Evolutionary conservation across 2,329 filamentous ascomycete genomes (phyloP).

Genomic region (Bipolaris oryzae): DNA sequence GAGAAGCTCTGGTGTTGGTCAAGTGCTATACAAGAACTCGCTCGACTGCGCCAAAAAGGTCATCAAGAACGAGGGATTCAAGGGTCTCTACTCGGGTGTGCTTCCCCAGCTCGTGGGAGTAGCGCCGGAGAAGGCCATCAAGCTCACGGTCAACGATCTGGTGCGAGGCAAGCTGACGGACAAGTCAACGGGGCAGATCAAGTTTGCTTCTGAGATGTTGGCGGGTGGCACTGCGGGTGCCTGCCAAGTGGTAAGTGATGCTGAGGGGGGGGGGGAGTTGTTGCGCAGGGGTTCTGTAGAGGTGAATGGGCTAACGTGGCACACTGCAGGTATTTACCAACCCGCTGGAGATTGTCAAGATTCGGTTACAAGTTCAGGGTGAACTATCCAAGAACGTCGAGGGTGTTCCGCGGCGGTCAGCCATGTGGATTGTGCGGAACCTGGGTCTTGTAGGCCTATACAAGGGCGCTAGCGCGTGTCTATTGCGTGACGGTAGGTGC

Average conservation of each 20-base stretch:
- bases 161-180: constrained; percentile 78
- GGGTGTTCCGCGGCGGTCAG: constrained; percentile 82
- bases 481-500: constrained; percentile 74
- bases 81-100: constrained; percentile 91
- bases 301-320: constrained; percentile 15
- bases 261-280: neutral
- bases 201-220: constrained; percentile 73
- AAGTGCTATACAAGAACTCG: constrained; percentile 95
- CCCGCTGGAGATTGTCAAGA: constrained; percentile 98
- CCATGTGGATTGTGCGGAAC: constrained; percentile 97
- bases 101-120: constrained; percentile 95
- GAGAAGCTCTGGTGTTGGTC: constrained; percentile 75
- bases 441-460: constrained; percentile 92
- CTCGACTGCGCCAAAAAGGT: constrained; percentile 95
- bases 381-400: constrained; percentile 89
- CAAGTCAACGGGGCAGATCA: constrained; percentile 74
- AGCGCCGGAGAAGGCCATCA: constrained; percentile 99
- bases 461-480: constrained; percentile 93
- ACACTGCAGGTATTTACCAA: constrained; percentile 83
- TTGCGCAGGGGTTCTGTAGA: neutral
- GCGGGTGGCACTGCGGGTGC: constrained; percentile 88
- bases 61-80: constrained; percentile 86
- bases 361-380: constrained; percentile 94
- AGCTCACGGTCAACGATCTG: constrained; percentile 96
- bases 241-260: constrained; percentile 84